A percentile compares a stretch with the other conserved stretches of the same genome.
Conservation (phyloP, 2,329 filamentous ascomycete species). For the Fusarium buharicum region DNA sequence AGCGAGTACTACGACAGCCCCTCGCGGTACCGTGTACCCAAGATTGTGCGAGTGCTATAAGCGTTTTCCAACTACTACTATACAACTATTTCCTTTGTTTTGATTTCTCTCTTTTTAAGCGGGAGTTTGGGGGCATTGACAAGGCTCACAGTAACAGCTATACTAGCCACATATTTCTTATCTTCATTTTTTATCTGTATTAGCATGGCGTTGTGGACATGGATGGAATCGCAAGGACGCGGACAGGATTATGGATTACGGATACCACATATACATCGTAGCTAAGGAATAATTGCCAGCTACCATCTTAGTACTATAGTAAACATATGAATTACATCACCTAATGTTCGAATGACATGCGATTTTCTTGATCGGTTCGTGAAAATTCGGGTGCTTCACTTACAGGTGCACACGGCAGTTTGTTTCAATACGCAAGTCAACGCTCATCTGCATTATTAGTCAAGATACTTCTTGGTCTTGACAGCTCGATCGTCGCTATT, state of each 20-base stretch:
- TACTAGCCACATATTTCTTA: slow-evolving; percentile 22
- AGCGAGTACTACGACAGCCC: slow-evolving; percentile 41
- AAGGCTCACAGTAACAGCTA: slow-evolving; percentile 20
- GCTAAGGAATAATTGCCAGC: slow-evolving; percentile 27
- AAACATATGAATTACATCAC: slow-evolving; percentile 20
- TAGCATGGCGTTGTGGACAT: slow-evolving; percentile 38
- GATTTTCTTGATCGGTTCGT: slow-evolving; percentile 10
- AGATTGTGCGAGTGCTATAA: slow-evolving; percentile 37
- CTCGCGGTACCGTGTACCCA: slow-evolving; percentile 37
- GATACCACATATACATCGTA: slow-evolving; percentile 26
- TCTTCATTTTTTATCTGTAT: slow-evolving; percentile 18
- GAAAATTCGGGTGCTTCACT: slow-evolving; percentile 1
- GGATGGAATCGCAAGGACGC: slow-evolving; percentile 14
- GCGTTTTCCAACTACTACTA: not conserved
- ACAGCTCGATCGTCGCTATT: slow-evolving; percentile 8
- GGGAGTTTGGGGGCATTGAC: slow-evolving; percentile 13
- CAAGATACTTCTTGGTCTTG: slow-evolving; percentile 2
- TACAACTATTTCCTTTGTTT: slow-evolving; percentile 13
- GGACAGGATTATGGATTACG: slow-evolving; percentile 27
- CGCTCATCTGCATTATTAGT: not conserved
- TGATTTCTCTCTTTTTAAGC: slow-evolving; percentile 5
- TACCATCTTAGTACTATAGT: slow-evolving; percentile 31
- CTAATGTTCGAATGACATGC: slow-evolving; percentile 3
- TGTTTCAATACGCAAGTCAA: not conserved
- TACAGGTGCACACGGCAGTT: slow-evolving; percentile 6